Base-by-base conservation (phyloP, 306 rosid species). In the Rosa lucieae region DNA sequence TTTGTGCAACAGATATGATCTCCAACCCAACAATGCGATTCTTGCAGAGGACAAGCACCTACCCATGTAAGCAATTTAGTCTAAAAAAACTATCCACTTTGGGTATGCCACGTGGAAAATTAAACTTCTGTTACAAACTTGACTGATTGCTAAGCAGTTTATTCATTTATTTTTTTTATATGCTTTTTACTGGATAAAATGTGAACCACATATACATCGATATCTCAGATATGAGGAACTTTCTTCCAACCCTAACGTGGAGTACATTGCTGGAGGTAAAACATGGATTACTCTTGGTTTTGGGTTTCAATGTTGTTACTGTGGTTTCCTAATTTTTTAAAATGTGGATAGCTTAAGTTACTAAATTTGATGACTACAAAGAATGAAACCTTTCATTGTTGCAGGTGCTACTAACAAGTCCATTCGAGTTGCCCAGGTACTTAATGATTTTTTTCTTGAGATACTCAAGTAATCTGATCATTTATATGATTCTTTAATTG, bases 231-330 rank as follows among this genome's bases (percentile, higher is more conserved):
- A 92, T 1, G 97, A 94, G 1, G 99, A 92, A 77, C 10, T 92
- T 86, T 72, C 88, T 72, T 26, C 82, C 77, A 86, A 89, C 10
- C 55, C 55, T 63, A 91, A 83, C 9, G 99, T 88, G 87, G 97
- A 92, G 78, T 92, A 86, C 81, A 95, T 84, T 84, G 99, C 98
- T 72, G 99, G 99, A 91, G 99, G 99, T 92, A 87, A 79, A 66
- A 12, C 73, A 21, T 5, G 39, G 72, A 46, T 10, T 61, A 10
- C 49, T 12, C 11, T 1, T 73, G 3, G 70, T 61, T 44, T 26
- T 20, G 11, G 8, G n/a, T 63, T 13, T 63, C 69, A 32, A 1
- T 74, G 26, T 26, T 15, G 15, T 55, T 23, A 9, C 14, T 61
- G 66, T 10, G 32, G 40, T 56, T 56, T 17, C 4, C 1, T 49